Percentiles rank a stretch among this genome's conserved stretches.
phyloP scores from a whole-genome alignment of 495 filamentous ascomycete species.

The Poronia punctata region DNA sequence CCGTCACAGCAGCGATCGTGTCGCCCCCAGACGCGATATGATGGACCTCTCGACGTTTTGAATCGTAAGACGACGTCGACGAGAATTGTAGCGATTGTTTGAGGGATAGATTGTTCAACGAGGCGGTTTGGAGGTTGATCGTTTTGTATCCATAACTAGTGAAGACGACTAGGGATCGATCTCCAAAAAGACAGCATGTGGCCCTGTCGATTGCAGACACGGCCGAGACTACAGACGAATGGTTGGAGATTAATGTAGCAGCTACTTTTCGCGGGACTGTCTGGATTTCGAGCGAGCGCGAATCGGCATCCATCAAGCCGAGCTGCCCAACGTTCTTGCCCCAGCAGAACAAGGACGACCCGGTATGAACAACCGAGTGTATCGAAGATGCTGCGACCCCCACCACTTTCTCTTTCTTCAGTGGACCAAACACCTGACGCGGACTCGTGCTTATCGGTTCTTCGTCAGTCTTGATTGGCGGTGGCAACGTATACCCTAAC shows the following conservation, averaged over 20 bases:
- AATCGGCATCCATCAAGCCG: constrained; percentile 89
- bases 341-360: constrained; percentile 79
- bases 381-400: constrained; percentile 87
- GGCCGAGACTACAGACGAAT: constrained; percentile 52
- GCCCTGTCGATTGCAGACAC: constrained; percentile 88
- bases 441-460: constrained; percentile 74
- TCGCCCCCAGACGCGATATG: constrained; percentile 80
- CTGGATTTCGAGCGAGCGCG: constrained; percentile 78
- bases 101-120: constrained; percentile 58
- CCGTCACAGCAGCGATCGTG: constrained; percentile 80
- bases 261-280: constrained; percentile 77
- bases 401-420: constrained; percentile 77
- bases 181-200: constrained; percentile 77
- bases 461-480: constrained; percentile 55
- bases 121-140: constrained; percentile 66
- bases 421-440: constrained; percentile 80
- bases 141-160: constrained; percentile 89
- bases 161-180: constrained; percentile 85
- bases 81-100: constrained; percentile 51
- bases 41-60: constrained; percentile 53
- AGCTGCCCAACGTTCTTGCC: constrained; percentile 95
- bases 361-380: constrained; percentile 84
- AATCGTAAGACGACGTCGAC: constrained; percentile 58
- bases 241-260: constrained; percentile 70
- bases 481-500: constrained; percentile 67